phyloP scores from a whole-genome alignment of 2,329 filamentous ascomycete genomes.

The Hypoxylon sp. region DNA sequence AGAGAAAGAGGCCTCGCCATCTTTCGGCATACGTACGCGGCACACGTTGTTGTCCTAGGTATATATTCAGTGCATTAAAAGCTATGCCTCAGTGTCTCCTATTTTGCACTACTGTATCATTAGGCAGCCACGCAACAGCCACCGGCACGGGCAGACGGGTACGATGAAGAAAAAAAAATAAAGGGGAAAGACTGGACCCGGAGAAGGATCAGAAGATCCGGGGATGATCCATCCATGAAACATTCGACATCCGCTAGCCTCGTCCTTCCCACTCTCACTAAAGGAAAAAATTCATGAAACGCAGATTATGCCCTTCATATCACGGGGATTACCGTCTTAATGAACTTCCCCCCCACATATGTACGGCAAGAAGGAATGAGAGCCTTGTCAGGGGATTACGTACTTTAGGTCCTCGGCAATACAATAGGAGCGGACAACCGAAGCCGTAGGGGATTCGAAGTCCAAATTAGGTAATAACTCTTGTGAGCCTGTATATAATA shows the following conservation, averaged over 20 bases:
- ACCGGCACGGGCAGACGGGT: neutral
- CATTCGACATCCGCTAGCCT: slow-evolving; percentile 18
- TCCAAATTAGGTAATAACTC: slow-evolving; percentile 20
- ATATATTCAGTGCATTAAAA: slow-evolving; percentile 9
- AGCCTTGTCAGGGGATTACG: slow-evolving; percentile 37
- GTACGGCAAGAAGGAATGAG: slow-evolving; percentile 29
- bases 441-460: neutral
- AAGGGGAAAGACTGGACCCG: slow-evolving; percentile 1
- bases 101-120: slow-evolving; percentile 1
- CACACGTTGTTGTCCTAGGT: slow-evolving; percentile 4
- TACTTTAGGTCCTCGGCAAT: slow-evolving; percentile 15
- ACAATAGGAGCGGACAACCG: slow-evolving; percentile 6
- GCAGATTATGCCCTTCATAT: slow-evolving; percentile 9
- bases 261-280: slow-evolving; percentile 11
- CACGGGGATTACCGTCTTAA: slow-evolving; percentile 20
- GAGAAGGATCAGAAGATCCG: slow-evolving; percentile 31
- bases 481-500: slow-evolving; percentile 8
- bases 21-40: slow-evolving; percentile 1
- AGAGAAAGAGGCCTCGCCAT: slow-evolving; percentile 15
- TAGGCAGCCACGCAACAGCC: slow-evolving; percentile 19
- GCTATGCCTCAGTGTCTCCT: slow-evolving; percentile 2
- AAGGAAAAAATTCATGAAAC: slow-evolving; percentile 25
- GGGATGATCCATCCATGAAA: slow-evolving; percentile 35
- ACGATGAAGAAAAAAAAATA: slow-evolving; percentile 15
- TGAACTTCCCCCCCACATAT: slow-evolving; percentile 24